Conservation (phyloP, 345 rosid species). For the Clausena lansium region DNA sequence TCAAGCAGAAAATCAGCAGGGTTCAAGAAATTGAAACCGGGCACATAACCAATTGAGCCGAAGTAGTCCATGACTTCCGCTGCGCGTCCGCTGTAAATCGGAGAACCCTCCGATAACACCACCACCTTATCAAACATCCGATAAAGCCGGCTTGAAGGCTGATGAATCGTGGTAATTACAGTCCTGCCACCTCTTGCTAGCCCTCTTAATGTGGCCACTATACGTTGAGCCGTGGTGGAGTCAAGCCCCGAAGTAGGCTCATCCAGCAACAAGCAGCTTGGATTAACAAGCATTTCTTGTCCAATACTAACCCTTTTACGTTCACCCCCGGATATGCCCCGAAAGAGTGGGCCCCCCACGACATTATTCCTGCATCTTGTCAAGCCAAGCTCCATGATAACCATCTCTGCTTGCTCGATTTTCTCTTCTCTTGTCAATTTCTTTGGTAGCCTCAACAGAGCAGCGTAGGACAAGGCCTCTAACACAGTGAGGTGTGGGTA, state of each 20-base stretch:
- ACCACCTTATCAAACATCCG: slow-evolving; percentile 80
- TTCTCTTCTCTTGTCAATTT: slow-evolving; percentile 56
- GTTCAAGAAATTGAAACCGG: slow-evolving; percentile 60
- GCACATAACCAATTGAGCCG: slow-evolving; percentile 55
- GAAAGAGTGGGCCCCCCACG: slow-evolving; percentile 72
- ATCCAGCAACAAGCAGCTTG: slow-evolving; percentile 77
- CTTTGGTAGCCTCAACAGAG: slow-evolving; percentile 72
- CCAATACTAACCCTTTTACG: slow-evolving; percentile 90
- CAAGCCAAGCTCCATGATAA: slow-evolving; percentile 72
- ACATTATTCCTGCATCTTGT: slow-evolving; percentile 55
- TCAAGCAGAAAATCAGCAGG: slow-evolving; percentile 94
- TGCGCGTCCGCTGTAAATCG: slow-evolving; percentile 65
- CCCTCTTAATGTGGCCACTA: slow-evolving; percentile 50
- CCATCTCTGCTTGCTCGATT: slow-evolving; percentile 60
- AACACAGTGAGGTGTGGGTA: slow-evolving; percentile 85
- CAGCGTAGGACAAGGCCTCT: slow-evolving; percentile 74
- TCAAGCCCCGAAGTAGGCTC: slow-evolving; percentile 96
- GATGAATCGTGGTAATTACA: slow-evolving; percentile 80
- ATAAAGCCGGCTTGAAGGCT: slow-evolving; percentile 83
- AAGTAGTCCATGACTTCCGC: slow-evolving; percentile 76
- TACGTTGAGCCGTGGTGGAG: slow-evolving; percentile 81
- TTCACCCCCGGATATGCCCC: slow-evolving; percentile 91
- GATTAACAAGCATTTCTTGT: slow-evolving; percentile 85
- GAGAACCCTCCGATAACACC: slow-evolving; percentile 73
- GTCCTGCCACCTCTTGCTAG: slow-evolving; percentile 81